Evolutionary conservation across 345 rosid genomes (phyloP), one percentile per base, ranked within the genome.

Genomic region (Orychophragmus violaceus): DNA sequence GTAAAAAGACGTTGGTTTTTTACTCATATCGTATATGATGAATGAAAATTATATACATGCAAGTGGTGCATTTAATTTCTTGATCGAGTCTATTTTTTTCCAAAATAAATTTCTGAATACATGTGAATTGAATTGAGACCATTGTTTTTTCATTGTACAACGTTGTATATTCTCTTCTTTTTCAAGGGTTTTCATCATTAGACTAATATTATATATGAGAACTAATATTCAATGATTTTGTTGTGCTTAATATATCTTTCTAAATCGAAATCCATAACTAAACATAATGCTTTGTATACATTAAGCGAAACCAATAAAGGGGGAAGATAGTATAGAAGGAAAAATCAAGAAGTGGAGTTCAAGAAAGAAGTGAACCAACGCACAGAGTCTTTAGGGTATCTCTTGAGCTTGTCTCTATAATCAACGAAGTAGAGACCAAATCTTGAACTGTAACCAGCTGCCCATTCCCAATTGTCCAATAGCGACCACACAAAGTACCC

Each of bases 391-490:
- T 90, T 93, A 6, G 99, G 90, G 74, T 94, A 90, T 79, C 97
- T 86, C 84, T 88, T 90, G 32, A 84, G 86, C 1, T 88, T 90
- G 80, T 88, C 84, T 6, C 68, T 84, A 16, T 83, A 94, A 77
- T 94, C 99, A 64, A 94, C 90, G 39, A 76, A 94, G 72, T 88
- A 90, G 22, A 94, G 92, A 50, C 99, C 99, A 64, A 90, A 88
- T 64, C 99, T 86, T 25, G 99, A 88, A 52, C 81, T 78, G 78
- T 85, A 88, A 3, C 99, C 99, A 1, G 92, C 89, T 51, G 80
- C 76, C 99, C 99, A 94, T 72, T 94, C 99, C 96, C 96, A 94
- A 17, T 94, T 94, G 67, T 94, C 99, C 77, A 88, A 52, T 16
- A 90, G 46, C 10, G 99, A 88, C 99, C 99, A 94, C 12, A 60